A percentile compares a stretch with the other conserved stretches of the same genome.
Evolutionary conservation across 192 early-diverging fungal species (phyloP).

Genomic region (Backusella westeae): DNA sequence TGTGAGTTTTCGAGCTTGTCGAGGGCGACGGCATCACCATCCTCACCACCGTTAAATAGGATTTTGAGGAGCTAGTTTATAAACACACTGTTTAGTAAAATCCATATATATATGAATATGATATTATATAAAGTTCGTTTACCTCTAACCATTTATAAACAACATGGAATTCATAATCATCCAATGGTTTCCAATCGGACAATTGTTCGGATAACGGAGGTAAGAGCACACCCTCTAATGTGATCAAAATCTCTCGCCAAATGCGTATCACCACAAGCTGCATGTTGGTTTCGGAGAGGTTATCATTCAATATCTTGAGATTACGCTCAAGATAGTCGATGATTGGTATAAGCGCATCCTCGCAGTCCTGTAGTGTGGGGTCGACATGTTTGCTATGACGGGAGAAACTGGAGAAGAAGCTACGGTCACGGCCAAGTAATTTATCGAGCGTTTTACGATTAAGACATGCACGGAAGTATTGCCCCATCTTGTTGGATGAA

Average conservation of each 20-base stretch:
- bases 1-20: slow-evolving; percentile 63
- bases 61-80: slow-evolving; percentile 54
- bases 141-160: slow-evolving; percentile 70
- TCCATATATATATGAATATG: no score
- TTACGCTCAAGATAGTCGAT: slow-evolving; percentile 78
- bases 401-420: slow-evolving; percentile 38
- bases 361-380: slow-evolving; percentile 50
- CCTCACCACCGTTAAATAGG: slow-evolving; percentile 70
- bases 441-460: slow-evolving; percentile 58
- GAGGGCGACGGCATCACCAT: slow-evolving; percentile 59
- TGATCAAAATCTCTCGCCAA: slow-evolving; percentile 69
- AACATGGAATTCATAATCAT: slow-evolving; percentile 60
- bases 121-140: not conserved
- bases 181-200: slow-evolving; percentile 60
- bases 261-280: slow-evolving; percentile 62
- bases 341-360: slow-evolving; percentile 64
- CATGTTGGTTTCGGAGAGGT: slow-evolving; percentile 65
- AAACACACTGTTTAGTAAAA: not conserved
- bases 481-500: slow-evolving; percentile 47
- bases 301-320: slow-evolving; percentile 60
- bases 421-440: slow-evolving; percentile 47
- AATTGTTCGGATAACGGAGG: slow-evolving; percentile 64
- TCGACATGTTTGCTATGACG: slow-evolving; percentile 33
- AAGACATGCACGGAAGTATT: slow-evolving; percentile 61
- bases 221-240: slow-evolving; percentile 67